phyloP scores from a whole-genome alignment of 2,329 filamentous ascomycete genomes.

The Aspergillus chevalieri region DNA sequence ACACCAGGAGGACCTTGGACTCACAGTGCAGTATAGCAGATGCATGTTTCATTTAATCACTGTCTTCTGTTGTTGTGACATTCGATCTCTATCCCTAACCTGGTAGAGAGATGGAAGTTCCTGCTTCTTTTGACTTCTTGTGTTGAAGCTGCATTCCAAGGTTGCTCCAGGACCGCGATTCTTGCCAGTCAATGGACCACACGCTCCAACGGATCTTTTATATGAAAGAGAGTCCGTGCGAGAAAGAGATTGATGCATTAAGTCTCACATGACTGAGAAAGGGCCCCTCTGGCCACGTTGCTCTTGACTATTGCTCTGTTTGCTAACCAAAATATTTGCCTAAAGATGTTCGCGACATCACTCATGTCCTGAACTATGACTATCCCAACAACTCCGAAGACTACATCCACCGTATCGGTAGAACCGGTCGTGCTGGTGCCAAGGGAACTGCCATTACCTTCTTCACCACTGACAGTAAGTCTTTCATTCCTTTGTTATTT shows the following conservation, averaged over 20 bases:
- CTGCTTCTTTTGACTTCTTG: constrained; percentile 45
- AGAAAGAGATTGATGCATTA: constrained; percentile 55
- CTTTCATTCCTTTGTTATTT: background rate
- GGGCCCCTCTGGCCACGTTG: constrained; percentile 43
- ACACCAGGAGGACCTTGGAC: constrained; percentile 81
- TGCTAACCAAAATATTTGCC: constrained; percentile 67
- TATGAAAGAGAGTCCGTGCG: constrained; percentile 43
- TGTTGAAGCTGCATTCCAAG: constrained; percentile 70
- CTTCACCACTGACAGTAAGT: constrained; percentile 98
- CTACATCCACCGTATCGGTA: constrained; percentile 63
- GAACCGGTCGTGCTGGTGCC: constrained; percentile 69
- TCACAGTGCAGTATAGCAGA: constrained; percentile 64
- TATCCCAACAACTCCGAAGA: constrained; percentile 88
- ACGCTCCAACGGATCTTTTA: constrained; percentile 35
- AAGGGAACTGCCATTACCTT: constrained; percentile 95
- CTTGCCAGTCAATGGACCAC: constrained; percentile 47
- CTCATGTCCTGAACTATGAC: constrained; percentile 99
- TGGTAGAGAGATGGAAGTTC: constrained; percentile 71
- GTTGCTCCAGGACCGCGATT: constrained; percentile 61
- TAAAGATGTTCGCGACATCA: constrained; percentile 99
- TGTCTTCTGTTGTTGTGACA: constrained; percentile 48
- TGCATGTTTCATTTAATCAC: constrained; percentile 46
- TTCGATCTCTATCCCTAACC: constrained; percentile 62
- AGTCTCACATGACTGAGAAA: constrained; percentile 56
- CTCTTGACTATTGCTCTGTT: constrained; percentile 46